A percentile compares a stretch with the other conserved stretches of the same genome.
These are phyloP conservation scores for Helicosporidium sp. DNA, from an alignment of 139 green algal genomes.

Conservation along the genomic window DNA sequence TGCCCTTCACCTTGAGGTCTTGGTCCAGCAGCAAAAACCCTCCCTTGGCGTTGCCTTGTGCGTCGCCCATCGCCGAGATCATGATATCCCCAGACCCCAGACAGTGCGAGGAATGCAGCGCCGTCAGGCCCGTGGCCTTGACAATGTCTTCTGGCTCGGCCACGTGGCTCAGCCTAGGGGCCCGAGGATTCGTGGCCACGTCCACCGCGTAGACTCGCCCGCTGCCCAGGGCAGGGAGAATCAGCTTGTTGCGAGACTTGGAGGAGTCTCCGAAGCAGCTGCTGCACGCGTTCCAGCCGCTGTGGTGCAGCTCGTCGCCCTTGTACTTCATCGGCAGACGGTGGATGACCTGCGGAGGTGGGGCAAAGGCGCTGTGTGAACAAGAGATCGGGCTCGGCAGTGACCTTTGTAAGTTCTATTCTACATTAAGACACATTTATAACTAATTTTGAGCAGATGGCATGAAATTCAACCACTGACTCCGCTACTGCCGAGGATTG, in stretches of 20 bases:
- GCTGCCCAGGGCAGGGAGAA: constrained; percentile 31
- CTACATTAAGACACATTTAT: too few species aligned
- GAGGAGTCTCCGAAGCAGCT: constrained; percentile 35
- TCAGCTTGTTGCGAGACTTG: constrained; percentile 31
- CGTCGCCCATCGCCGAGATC: constrained; percentile 40
- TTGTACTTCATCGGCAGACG: constrained; percentile 35
- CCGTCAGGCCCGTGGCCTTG: constrained; percentile 23
- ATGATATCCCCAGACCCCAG: constrained; percentile 29
- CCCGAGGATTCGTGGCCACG: constrained; percentile 25
- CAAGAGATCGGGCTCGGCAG: not conserved
- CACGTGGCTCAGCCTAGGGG: constrained; percentile 28
- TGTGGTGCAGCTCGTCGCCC: constrained; percentile 68
- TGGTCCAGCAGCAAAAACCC: constrained; percentile 62
- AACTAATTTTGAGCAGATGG: too few species aligned
- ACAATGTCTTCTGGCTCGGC: constrained; percentile 36
- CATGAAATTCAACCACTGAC: not conserved
- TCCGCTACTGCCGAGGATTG: not conserved
- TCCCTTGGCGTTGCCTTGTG: constrained; percentile 30
- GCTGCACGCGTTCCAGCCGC: constrained; percentile 61
- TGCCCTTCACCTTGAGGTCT: constrained; percentile 36
- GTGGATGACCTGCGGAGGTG: constrained; percentile 42
- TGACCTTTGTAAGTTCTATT: too few species aligned
- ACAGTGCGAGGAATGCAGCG: constrained; percentile 51
- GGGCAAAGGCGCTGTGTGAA: not conserved
- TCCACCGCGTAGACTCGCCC: constrained; percentile 31